Evolutionary conservation across 768 basidiomycete genomes (phyloP), one percentile per base, ranked within the genome.

Genomic region (Lentinula lateritia): DNA sequence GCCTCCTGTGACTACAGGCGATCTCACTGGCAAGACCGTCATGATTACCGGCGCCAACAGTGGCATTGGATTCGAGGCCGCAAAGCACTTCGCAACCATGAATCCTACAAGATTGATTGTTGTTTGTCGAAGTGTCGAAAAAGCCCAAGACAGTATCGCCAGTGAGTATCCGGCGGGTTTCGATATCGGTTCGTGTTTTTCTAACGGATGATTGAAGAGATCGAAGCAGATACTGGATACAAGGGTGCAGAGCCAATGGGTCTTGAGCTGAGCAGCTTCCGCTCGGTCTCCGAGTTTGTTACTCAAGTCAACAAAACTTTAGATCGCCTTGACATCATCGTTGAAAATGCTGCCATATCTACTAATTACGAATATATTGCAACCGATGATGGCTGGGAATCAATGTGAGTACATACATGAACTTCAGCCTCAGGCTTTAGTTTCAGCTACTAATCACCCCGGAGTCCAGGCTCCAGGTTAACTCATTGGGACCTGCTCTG

Each of bases 11-110:
- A 69, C 71, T 18, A 64, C 66, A 2, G 71, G 66, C 0, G 75
- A 80, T 61, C 70, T 84, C 20, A 66, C 68, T 9, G 78, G 77
- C 6, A 81, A 80, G 65, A 80, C 79, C 6, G 73, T 84, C n/a
- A 57, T 85, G 20, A 75, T 86, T 23, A 73, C 76, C 32, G 80
- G 79, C 6, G 80, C 83, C 2, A 86, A 86, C 64, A 73, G 73
- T 23, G 85, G 83, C 2, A 60, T 83, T 3, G 82, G 82, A 1
- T 74, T 80, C 43, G 80, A 82, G 63, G 74, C 79, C 0, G 69
- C 76, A 6, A 79, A 76, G 60, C 77, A 81, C 58, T 78, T 83
- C 42, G 80, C 79, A 0, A 48, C 63, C 1, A 79, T 82, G 80
- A 74, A 74, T 50, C 72, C 80, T n/a, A 73, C 56, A 1, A 70